A percentile compares a stretch with the other conserved stretches of the same genome.
phyloP scores from a whole-genome alignment of 305 asterid species.

The Fraxinus dipetala region DNA sequence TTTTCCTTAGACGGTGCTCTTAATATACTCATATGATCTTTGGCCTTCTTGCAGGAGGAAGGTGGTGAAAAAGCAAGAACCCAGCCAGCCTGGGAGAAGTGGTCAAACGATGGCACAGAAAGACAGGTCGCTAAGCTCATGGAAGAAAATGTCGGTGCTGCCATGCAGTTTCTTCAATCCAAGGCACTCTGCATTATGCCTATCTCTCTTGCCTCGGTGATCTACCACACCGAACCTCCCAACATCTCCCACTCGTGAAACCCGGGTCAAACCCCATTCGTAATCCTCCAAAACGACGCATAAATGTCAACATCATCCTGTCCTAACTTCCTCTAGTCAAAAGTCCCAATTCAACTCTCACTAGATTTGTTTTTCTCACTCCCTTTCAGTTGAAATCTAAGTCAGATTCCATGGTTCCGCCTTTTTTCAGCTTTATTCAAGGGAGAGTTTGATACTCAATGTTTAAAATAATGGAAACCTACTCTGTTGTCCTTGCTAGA shows the following conservation, averaged over 20 bases:
- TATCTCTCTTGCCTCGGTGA: conserved; percentile 46
- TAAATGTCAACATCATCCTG: not conserved
- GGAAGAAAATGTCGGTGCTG: conserved; percentile 60
- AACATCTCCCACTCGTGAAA: conserved; percentile 40
- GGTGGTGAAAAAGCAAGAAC: conserved; percentile 45
- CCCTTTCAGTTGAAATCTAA: conserved; percentile 53
- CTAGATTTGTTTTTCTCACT: conserved; percentile 16
- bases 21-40: not conserved
- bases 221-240: conserved; percentile 48
- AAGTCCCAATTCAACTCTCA: conserved; percentile 14
- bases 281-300: conserved; percentile 28
- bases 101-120: conserved; percentile 60
- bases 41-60: conserved; percentile 37
- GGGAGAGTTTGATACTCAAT: conserved; percentile 20
- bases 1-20: not conserved
- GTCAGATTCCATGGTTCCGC: conserved; percentile 39
- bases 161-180: conserved; percentile 59
- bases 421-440: conserved; percentile 29
- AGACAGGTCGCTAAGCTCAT: conserved; percentile 53
- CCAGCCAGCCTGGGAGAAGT: conserved; percentile 60
- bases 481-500: conserved; percentile 38
- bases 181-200: conserved; percentile 58
- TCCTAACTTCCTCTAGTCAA: conserved; percentile 19
- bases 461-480: conserved; percentile 38
- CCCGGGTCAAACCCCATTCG: conserved; percentile 35